Percentiles rank a stretch among this genome's conserved stretches.
phyloP scores from a whole-genome alignment of 2,329 filamentous ascomycete species.

The Claviceps monticola region DNA sequence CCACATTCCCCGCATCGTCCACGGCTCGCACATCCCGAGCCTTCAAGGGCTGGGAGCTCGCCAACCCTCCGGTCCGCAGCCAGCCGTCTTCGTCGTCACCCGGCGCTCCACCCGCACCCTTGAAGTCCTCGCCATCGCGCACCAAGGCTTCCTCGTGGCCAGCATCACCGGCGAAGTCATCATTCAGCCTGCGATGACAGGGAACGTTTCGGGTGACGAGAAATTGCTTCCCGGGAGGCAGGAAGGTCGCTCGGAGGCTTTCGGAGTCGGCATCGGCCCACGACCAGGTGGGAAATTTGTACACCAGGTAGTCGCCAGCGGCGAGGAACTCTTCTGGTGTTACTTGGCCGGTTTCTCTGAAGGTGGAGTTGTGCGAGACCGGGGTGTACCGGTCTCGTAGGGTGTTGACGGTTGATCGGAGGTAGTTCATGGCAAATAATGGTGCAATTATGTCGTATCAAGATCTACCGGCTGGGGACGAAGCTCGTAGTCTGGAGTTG shows the following conservation, averaged over 20 bases:
- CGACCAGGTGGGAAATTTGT: constrained; percentile 97
- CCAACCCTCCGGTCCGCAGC: constrained; percentile 73
- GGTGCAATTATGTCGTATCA: not conserved
- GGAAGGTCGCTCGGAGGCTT: constrained; percentile 62
- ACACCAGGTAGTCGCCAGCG: constrained; percentile 93
- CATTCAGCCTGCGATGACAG: constrained; percentile 79
- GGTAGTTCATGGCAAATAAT: constrained; percentile 58
- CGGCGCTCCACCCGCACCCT: constrained; percentile 22
- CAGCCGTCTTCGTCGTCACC: constrained; percentile 73
- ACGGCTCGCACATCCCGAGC: constrained; percentile 74
- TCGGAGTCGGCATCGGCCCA: constrained; percentile 85
- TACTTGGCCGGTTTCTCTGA: constrained; percentile 86
- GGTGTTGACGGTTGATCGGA: constrained; percentile 85
- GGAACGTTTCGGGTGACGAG: constrained; percentile 89
- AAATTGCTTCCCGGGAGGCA: constrained; percentile 87
- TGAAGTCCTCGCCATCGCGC: constrained; percentile 57
- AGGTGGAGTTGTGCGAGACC: constrained; percentile 80
- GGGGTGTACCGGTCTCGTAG: constrained; percentile 86
- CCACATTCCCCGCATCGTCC: constrained; percentile 77
- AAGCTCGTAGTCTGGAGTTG: too few relatives aligned
- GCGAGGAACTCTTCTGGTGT: constrained; percentile 94
- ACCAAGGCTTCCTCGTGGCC: constrained; percentile 80
- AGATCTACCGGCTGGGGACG: too few relatives aligned
- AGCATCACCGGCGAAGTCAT: constrained; percentile 82
- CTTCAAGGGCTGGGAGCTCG: constrained; percentile 61